Evolutionary conservation across 1,139 yeast species (phyloP).

Genomic region (Candida pseudocylindracea): DNA sequence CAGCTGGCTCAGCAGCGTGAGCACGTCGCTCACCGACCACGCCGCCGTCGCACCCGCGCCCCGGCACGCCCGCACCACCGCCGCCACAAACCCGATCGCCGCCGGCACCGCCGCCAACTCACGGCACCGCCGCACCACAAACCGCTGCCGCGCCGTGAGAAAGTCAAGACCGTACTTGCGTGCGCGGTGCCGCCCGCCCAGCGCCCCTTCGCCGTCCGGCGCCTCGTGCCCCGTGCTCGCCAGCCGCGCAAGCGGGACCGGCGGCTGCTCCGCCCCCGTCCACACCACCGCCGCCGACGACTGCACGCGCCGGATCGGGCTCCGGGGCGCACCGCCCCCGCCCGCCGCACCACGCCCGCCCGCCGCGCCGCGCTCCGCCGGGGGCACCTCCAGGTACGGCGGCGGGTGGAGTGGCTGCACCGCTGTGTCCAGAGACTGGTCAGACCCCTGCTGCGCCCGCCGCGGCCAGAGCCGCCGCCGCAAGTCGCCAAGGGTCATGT

Average conservation of each 20-base stretch:
- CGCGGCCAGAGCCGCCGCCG: no score
- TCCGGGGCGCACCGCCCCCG: no score
- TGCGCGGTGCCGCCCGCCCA: slow-evolving; percentile 10
- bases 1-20: slow-evolving; percentile 37
- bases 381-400: no score
- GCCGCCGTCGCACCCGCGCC: slow-evolving; percentile 4
- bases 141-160: slow-evolving; percentile 55
- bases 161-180: slow-evolving; percentile 36
- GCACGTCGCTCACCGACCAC: slow-evolving; percentile 1
- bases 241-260: slow-evolving; percentile 4
- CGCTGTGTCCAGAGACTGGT: no score
- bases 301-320: background rate
- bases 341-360: no score
- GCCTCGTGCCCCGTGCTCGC: slow-evolving; percentile 1
- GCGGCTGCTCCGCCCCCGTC: slow-evolving; percentile 3
- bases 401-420: no score
- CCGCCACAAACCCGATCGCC: slow-evolving; percentile 28
- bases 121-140: slow-evolving; percentile 48
- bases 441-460: no score
- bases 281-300: background rate
- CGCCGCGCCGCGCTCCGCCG: no score
- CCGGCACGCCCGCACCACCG: slow-evolving; percentile 23
- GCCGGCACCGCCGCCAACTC: slow-evolving; percentile 54
- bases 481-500: no score
- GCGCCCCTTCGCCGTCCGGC: slow-evolving; percentile 2